Conservation (phyloP, 805 yeast genomes). For the Starmerella bombicola region DNA sequence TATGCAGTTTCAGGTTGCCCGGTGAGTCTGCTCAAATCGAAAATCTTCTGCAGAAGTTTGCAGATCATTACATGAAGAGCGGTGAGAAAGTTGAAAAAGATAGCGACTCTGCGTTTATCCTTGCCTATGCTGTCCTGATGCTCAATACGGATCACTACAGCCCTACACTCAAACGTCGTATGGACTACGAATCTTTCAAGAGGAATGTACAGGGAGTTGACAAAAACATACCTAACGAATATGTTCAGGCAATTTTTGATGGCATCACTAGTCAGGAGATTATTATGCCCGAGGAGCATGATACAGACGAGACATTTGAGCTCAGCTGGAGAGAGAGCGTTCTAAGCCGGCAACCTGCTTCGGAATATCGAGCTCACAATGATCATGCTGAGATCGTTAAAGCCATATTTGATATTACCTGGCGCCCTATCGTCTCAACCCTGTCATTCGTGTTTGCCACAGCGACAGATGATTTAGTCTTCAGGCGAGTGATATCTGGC, state of each 20-base stretch:
- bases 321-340: conserved; percentile 39
- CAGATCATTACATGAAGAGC: conserved; percentile 55
- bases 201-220: conserved; percentile 70
- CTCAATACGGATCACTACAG: conserved; percentile 87
- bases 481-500: conserved; percentile 75
- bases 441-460: conserved; percentile 68
- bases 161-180: conserved; percentile 82
- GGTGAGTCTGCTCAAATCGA: conserved; percentile 98
- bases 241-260: conserved; percentile 62
- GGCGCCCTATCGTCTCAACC: conserved; percentile 56
- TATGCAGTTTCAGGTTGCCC: conserved; percentile 79
- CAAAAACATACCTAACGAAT: conserved; percentile 76
- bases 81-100: conserved; percentile 42
- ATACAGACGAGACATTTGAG: conserved; percentile 84
- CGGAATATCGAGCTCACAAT: conserved; percentile 19
- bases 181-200: conserved; percentile 75
- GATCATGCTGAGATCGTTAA: conserved; percentile 45
- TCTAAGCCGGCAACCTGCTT: conserved; percentile 19
- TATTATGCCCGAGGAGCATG: conserved; percentile 96
- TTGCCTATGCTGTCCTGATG: conserved; percentile 87
- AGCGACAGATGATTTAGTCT: conserved; percentile 81
- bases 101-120: conserved; percentile 74
- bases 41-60: conserved; percentile 75
- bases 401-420: conserved; percentile 52
- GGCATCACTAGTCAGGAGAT: conserved; percentile 79